Conservation (phyloP, 2,329 filamentous ascomycete genomes). For the Taxawa tesnikishii region DNA sequence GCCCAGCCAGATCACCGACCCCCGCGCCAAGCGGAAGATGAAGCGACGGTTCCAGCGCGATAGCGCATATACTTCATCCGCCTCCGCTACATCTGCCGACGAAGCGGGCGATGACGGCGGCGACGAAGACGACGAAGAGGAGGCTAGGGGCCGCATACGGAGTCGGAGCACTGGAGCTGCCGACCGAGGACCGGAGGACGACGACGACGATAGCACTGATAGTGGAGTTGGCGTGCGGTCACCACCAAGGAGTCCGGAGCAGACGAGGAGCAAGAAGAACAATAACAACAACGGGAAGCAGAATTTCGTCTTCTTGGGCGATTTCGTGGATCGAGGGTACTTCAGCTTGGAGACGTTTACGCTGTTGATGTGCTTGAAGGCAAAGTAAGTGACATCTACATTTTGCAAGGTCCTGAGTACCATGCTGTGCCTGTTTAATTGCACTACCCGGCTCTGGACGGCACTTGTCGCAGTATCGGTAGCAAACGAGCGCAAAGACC, state of each 20-base stretch:
- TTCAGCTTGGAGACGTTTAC: conserved; percentile 65
- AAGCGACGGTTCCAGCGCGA: conserved; percentile 42
- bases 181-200: conserved; percentile 25
- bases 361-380: conserved; percentile 59
- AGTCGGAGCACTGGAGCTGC: conserved; percentile 18
- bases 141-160: conserved; percentile 23
- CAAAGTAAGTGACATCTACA: conserved; percentile 36
- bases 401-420: background rate
- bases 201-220: conserved; percentile 34
- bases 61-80: conserved; percentile 39
- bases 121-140: conserved; percentile 34
- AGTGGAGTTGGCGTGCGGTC: conserved; percentile 28
- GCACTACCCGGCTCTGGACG: too few species aligned
- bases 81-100: conserved; percentile 26
- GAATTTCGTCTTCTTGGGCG: conserved; percentile 61
- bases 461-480: too few species aligned
- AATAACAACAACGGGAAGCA: conserved; percentile 44
- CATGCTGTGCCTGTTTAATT: too few species aligned
- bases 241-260: conserved; percentile 13
- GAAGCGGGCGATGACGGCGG: conserved; percentile 26
- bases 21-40: conserved; percentile 77
- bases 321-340: conserved; percentile 64
- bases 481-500: too few species aligned
- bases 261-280: conserved; percentile 22
- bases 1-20: conserved; percentile 76